Base-by-base conservation (phyloP, 2,329 filamentous ascomycete genomes). In the Fusarium sp. region DNA sequence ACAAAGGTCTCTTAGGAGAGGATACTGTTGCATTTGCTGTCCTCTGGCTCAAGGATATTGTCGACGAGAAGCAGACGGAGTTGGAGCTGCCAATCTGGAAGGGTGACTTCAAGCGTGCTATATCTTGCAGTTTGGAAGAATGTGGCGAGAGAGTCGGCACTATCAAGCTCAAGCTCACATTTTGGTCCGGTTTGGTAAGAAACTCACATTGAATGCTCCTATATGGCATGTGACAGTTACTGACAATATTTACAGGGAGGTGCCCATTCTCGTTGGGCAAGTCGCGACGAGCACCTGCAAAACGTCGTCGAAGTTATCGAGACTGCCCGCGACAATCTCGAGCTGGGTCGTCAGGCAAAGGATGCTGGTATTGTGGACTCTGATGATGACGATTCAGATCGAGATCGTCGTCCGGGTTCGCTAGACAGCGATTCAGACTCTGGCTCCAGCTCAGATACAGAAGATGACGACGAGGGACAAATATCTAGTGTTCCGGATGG, bases 11-110 rank as follows among this genome's bases (percentile, higher is more conserved):
- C 54, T 85, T 49, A 71, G 86, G 35, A 75, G 86, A 90, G 50
- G 85, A 83, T 56, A 87, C 86, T 0, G 79, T 83, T 3, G 90
- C 88, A 0, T 90, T 91, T 70, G 84, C 84, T 8, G 83, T 91
- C 4, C 78, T 92, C 3, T 92, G 90, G 90, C 81, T 92, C 19
- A 87, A 88, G 65, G 87, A 92, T n/a, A 81, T 93, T 1, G 79
- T 83, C 0, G 91, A 93, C 58, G 90, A 92, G 61, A 86, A 91
- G 71, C 84, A 89, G 52, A 80, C 83, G 43, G 86, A 84, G 1
- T 71, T 91, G 10, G 83, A 82, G 6, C 74, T 93, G 5, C 79
- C 86, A 7, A 84, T 93, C 4, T 93, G 89, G 87, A 89, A 88
- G 73, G 89, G 90, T 24, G 84, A 80, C 49, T 77, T 77, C 47